Base-by-base conservation (phyloP, 306 rosid species). In the Cyamopsis tetragonoloba region DNA sequence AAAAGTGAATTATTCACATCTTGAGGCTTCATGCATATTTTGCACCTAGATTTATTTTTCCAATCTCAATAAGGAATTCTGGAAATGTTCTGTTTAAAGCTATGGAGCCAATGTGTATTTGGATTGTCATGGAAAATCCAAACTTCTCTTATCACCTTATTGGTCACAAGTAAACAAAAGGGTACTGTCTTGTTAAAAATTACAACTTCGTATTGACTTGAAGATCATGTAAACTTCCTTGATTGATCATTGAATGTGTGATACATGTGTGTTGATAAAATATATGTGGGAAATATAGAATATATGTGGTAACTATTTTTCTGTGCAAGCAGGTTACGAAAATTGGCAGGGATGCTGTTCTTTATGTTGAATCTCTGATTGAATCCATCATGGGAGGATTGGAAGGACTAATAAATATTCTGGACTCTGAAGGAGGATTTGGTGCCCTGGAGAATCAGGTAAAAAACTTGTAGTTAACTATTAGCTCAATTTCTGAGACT, bases 371-470 rank as follows among this genome's bases (percentile, higher is more conserved):
- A 76, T 93, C 98, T 70, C 89, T 93, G 59, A 90, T 93, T 64
- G 98, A 93, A 80, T 93, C 98, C 62, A 90, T 93, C 79, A 86
- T 88, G 98, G 98, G 98, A 74, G 98, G 98, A 35, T 80, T 93
- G 83, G 98, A 93, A 83, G 98, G 98, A 59, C 79, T 93, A 73
- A 89, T 93, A 58, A 93, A 93, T 75, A 90, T 93, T 77, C 96
- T 93, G 57, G 97, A 93, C 73, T 93, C 98, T 20, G 98, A 93
- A 85, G 98, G 98, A 78, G 98, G 98, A 84, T 88, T 88, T 78
- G 98, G 98, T 35, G 98, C 98, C 58, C 80, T 93, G 28, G 98
- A 90, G 83, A 90, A 66, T 57, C 98, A 93, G 96, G 98, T 93
- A 74, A 61, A n/a, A 64, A 54, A 72, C 50, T 76, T 57, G 62